A percentile compares a stretch with the other conserved stretches of the same genome.
Evolutionary conservation across 176 grass and related monocot genomes (phyloP).

Genomic region (Aegilops sharonensis): DNA sequence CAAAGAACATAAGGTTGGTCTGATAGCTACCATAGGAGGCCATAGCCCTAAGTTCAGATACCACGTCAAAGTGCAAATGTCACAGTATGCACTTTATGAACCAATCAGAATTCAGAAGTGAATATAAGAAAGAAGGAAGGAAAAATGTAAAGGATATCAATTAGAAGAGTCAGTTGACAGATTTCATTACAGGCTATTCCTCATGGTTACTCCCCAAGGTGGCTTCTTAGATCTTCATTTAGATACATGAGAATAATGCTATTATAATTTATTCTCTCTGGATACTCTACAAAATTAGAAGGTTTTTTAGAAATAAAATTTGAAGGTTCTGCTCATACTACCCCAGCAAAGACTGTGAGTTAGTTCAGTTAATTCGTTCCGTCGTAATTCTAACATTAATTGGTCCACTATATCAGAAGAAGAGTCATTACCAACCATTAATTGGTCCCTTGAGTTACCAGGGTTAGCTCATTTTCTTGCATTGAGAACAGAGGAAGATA

Average conservation of each 20-base stretch:
- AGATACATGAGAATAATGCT: background rate
- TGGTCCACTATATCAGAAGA: background rate
- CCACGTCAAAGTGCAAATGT: background rate
- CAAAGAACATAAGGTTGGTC: background rate
- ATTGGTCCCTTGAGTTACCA: background rate
- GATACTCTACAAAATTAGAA: background rate
- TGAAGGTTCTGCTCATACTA: background rate
- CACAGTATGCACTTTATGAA: background rate
- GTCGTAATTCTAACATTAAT: background rate
- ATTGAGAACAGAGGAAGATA: background rate
- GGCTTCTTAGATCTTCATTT: background rate
- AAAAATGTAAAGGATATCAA: background rate
- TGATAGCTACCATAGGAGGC: no score
- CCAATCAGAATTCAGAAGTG: background rate
- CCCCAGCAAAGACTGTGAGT: background rate
- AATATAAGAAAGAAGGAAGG: background rate
- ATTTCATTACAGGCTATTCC: background rate
- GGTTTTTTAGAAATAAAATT: background rate
- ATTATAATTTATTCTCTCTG: background rate
- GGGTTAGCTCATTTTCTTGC: background rate
- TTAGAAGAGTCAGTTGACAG: background rate
- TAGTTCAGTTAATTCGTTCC: background rate
- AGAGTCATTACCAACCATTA: background rate
- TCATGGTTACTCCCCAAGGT: background rate
- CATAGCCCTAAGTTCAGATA: background rate